Base-by-base conservation (phyloP, 2,329 filamentous ascomycete genomes). In the Coniella lustricola region DNA sequence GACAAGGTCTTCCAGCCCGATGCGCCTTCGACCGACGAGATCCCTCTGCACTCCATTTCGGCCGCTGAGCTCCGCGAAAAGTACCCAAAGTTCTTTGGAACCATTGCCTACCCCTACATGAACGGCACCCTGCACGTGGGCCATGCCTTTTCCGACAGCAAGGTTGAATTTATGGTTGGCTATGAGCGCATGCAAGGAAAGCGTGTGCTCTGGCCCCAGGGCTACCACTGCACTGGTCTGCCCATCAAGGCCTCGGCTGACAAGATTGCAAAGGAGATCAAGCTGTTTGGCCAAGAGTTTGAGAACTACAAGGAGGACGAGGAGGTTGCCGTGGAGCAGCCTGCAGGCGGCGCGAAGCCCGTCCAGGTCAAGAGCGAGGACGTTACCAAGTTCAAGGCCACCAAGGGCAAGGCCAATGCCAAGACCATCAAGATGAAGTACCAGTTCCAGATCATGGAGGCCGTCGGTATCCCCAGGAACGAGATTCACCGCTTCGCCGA, bases 171-270 rank as follows among this genome's bases (percentile, higher is more conserved):
- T 67, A 84, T 83, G 50, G 81, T 85, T 20, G 89, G 91, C 37
- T 90, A 89, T 63, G 84, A 86, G 40, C 79, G 91, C 48, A 94
- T 97, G 88, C 81, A 90, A 65, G 93, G 93, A 62, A 91, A 91
- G 74, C 78, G 85, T 46, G 77, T 84, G 49, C 74, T 97, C 46
- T 96, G 93, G 65, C 93, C 93, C 49, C 84, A 93, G 62, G 93
- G 91, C 29, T 98, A 90, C 73, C 93, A 98, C 74, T 89, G 86
- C 70, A 97, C 91, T 0, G 93, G 93, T 59, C 94, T 98, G 85
- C 90, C 90, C 39, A 98, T 98, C 74, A 96, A 96, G 70, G 90
- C 93, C 5, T 94, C 88, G 61, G 90, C 93, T 47, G 91, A 98
- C 74, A 97, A 97, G 75, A 80, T 98, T 39, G 82, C 85, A 51